Evolutionary conservation across 1,284 basidiomycete species (phyloP).

Genomic region (Peniophora sp.): DNA sequence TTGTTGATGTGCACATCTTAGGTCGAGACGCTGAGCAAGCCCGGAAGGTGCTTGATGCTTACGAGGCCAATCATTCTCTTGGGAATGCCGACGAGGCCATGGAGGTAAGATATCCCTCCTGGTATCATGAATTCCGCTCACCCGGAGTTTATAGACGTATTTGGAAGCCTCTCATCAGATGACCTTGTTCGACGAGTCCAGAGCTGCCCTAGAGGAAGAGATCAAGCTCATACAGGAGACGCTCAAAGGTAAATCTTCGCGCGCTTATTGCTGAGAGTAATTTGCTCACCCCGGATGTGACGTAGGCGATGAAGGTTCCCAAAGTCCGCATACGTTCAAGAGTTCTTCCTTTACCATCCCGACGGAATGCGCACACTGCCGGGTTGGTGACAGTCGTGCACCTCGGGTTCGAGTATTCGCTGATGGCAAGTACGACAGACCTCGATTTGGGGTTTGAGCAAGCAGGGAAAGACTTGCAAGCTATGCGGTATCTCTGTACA

Average conservation of each 20-base stretch:
- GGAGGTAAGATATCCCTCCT: conserved; percentile 39
- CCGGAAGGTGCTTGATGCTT: conserved; percentile 39
- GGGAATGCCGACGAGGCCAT: conserved; percentile 58
- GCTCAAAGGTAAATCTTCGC: conserved; percentile 49
- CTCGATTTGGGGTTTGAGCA: conserved; percentile 79
- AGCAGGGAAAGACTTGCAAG: conserved; percentile 78
- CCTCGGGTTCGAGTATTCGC: conserved; percentile 1
- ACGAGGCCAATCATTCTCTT: conserved; percentile 42
- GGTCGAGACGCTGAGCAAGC: conserved; percentile 53
- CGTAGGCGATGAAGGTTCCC: conserved; percentile 65
- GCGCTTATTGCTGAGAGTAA: not conserved
- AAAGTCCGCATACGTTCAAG: conserved; percentile 73
- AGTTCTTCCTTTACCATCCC: conserved; percentile 79
- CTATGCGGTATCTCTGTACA: conserved; percentile 76
- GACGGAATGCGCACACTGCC: conserved; percentile 73
- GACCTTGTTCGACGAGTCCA: conserved; percentile 45
- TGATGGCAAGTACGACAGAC: conserved; percentile 31
- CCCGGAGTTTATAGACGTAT: conserved; percentile 37
- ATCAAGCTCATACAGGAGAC: conserved; percentile 22
- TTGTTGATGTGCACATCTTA: conserved; percentile 18
- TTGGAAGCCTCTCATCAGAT: conserved; percentile 59
- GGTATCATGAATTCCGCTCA: not conserved
- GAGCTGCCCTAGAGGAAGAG: conserved; percentile 38
- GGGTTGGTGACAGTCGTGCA: conserved; percentile 33
- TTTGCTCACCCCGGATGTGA: conserved; percentile 2